Evolutionary conservation across 176 grass and related monocot genomes (phyloP), one percentile per base, ranked within the genome.

Genomic region (Poa pratensis): DNA sequence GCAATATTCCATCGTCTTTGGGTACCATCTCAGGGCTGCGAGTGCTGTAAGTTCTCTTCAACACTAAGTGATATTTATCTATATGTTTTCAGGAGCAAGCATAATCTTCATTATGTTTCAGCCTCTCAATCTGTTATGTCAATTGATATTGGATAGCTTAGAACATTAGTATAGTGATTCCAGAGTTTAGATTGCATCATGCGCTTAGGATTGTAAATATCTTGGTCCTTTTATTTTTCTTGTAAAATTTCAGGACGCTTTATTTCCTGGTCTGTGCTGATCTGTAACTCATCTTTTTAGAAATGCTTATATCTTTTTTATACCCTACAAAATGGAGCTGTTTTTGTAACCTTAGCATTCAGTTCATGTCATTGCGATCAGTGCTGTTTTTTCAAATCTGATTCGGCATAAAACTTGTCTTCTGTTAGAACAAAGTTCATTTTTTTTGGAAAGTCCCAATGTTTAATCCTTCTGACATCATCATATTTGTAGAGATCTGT

Each of bases 41-140:
- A 93, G 65, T 94, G 75, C 65, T 99, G 96, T 99, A 91, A 94
- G 96, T 92, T 42, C 32, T 90, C 35, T 75, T 78, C 6, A 55
- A 43, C 34, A 17, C 39, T 5, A 32, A 51, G 3, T 67, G 23
- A 51, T 86, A 46, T 82, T 75, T 49, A 22, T 69, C 18, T 80
- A 53, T 45, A 39, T 80, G 66, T 7, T 65, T 79, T 73, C 66
- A 54, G 79, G 32, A n/a, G 23, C 3, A 35, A 37, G 23, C 22
- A 20, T 24, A 80, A 27, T 57, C 7, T 35, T 46, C 18, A 66
- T 80, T 45, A 24, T 30, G 10, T 80, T 84, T 51, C 49, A 51
- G 14, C 2, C 28, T 71, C 48, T 69, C 43, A 10, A 65, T 52
- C 13, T 14, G 19, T 18, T 5, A 55, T 39, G 28, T 37, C 35